Base-by-base conservation (phyloP, 2,329 filamentous ascomycete species). In the Stemphylium beticola region DNA sequence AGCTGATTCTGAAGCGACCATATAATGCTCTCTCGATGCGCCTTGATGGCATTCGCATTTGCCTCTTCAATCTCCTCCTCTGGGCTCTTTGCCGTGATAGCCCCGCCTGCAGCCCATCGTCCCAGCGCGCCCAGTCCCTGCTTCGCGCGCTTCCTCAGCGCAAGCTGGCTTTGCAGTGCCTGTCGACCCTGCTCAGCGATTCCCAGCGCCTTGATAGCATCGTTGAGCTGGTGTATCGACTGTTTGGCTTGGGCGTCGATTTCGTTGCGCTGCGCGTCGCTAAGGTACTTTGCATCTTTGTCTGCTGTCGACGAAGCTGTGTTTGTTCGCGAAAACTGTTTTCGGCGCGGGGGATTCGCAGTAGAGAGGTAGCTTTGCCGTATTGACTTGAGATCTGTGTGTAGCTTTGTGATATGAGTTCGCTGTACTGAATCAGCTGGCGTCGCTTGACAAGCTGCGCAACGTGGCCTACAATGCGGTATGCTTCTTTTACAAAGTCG, bases 341-440 rank as follows among this genome's bases (percentile, higher is more conserved):
- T 76, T 50, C 78, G 74, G 12, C 78, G 73, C 61, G 87, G 85
- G 18, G 88, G 85, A 60, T 85, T 84, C 5, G 88, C 86, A 18
- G 89, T 92, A 29, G 93, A 95, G 46, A 99, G 90, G 78, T 99
- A 99, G 55, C 92, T 87, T 66, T 92, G 91, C 55, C 93, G 90
- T 68, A 96, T 92, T 55, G 87, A 86, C 71, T 86, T 87, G 17
- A 99, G 87, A 69, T 97, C 91, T 62, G 80, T 80, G 66, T 92
- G 87, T 32, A 99, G 86, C 45, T 89, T 91, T 57, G 85, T 78
- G 57, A 98, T 96, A 73, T 96, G 92, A 7, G 87, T 84, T 73
- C 96, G 95, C 92, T 96, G 69, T 41, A 22, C 15, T 41, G 26
- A 24, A 53, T 66, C 55, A 69, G 68, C 61, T 74, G 67, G 61